Evolutionary conservation across 73 alveolate species (phyloP).

Genomic region (Breviolum minutum): DNA sequence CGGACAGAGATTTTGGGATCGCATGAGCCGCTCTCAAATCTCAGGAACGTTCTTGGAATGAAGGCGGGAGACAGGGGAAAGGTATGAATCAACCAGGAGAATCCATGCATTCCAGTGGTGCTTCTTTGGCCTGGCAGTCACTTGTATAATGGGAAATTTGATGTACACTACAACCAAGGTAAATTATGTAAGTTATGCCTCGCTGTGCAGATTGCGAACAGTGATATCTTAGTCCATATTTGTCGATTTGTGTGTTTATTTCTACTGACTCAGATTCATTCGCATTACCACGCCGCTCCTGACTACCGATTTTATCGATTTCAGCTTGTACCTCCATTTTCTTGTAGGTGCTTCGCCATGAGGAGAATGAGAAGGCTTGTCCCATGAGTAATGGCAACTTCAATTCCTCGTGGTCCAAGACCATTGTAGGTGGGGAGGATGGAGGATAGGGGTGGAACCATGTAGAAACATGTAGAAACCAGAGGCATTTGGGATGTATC

Average conservation of each 20-base stretch:
- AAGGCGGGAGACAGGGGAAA: background rate
- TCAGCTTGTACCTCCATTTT: too few relatives aligned
- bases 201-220: too few relatives aligned
- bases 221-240: background rate
- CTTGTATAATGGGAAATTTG: too few relatives aligned
- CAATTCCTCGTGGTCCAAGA: constrained; percentile 33
- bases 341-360: constrained; percentile 2
- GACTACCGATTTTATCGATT: background rate
- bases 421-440: background rate
- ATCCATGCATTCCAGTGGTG: too few relatives aligned
- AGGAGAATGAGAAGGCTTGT: background rate
- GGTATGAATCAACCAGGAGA: too few relatives aligned
- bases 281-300: background rate
- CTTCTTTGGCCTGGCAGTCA: too few relatives aligned
- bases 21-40: background rate
- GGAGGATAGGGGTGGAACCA: background rate
- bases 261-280: background rate
- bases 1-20: too few relatives aligned
- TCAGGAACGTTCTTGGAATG: constrained; percentile 16
- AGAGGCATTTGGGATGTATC: too few relatives aligned
- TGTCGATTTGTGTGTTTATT: background rate
- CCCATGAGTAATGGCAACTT: background rate
- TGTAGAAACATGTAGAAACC: background rate
- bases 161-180: too few relatives aligned
- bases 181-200: too few relatives aligned